Evolutionary conservation across 257 asterid species (phyloP), one percentile per base, ranked within the genome.

Genomic region (Solanum peruvianum): DNA sequence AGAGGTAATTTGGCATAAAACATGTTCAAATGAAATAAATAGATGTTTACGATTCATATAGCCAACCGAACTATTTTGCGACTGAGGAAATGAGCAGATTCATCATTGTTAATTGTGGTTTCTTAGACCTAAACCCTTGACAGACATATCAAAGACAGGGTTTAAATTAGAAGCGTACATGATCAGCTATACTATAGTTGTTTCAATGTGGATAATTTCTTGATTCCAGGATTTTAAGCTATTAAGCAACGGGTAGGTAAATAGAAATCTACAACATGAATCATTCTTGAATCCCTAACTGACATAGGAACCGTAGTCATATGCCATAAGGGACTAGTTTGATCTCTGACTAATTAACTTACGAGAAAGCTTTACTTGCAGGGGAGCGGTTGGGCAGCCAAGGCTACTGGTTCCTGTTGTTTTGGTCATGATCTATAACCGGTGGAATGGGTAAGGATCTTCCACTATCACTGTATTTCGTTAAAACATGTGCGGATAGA

Each of bases 321-420:
- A 49, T 49, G 45, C 69, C 85, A 49, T 49, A 31, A 80, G 2
- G 31, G 20, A 31, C 21, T 49, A 49, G 13, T 6, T 29, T 81
- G 69, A 31, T 1, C 45, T 49, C 21, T 31, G 69, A 49, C 49
- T 49, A 77, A 44, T 81, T 47, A 72, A 82, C 80, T 88, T 87
- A 69, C 66, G 9, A 11, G 14, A 80, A 70, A 47, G 39, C 86
- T 75, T 87, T 31, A 58, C 88, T 89, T 89, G 90, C 95, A 96
- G 99, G 95, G 99, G 96, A 86, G 98, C 98, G 4, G 87, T 87
- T 33, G 98, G 94, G 82, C 99, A 96, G 93, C 99, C 98, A 45
- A 91, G 99, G 90, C 88, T 96, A 87, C 86, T 96, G 86, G 96
- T 96, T 89, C 99, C 99, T 49, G 97, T 95, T 87, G 90, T 89